A percentile compares a stretch with the other conserved stretches of the same genome.
Conservation (phyloP, 345 rosid genomes). For the Eucalyptus rudis region DNA sequence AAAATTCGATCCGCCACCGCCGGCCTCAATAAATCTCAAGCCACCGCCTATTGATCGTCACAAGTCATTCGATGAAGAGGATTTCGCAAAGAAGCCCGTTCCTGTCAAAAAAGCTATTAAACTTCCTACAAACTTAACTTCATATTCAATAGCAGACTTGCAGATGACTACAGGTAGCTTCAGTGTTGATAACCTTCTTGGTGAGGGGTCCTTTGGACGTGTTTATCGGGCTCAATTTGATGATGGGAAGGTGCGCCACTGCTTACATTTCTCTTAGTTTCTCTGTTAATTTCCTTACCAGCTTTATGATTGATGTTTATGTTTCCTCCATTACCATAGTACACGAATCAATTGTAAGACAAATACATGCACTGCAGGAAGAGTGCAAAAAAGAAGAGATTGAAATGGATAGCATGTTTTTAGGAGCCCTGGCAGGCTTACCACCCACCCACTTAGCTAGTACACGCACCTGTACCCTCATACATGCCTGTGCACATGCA, state of each 20-base stretch:
- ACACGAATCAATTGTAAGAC: not conserved
- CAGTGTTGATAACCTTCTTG: constrained; percentile 72
- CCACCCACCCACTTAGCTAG: not conserved
- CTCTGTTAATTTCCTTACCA: not conserved
- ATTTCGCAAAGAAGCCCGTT: constrained; percentile 42
- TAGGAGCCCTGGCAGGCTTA: not conserved
- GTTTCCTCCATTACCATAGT: not conserved
- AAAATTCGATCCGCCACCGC: constrained; percentile 44
- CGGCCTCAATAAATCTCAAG: constrained; percentile 58
- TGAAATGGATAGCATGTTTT: not conserved
- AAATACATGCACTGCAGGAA: not conserved
- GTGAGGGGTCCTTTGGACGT: constrained; percentile 94
- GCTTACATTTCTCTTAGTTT: not conserved
- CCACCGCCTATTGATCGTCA: constrained; percentile 82
- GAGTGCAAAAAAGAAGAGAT: not conserved
- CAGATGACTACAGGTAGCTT: constrained; percentile 97
- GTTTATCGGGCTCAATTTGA: constrained; percentile 92
- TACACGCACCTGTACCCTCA: not conserved
- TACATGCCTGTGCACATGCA: not conserved
- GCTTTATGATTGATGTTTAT: not conserved
- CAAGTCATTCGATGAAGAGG: constrained; percentile 81
- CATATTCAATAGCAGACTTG: constrained; percentile 85
- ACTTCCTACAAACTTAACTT: constrained; percentile 47
- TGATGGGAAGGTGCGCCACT: constrained; percentile 56
- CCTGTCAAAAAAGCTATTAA: constrained; percentile 49